phyloP scores from a whole-genome alignment of 192 early-diverging fungal species.

The Anaeromyces robustus region DNA sequence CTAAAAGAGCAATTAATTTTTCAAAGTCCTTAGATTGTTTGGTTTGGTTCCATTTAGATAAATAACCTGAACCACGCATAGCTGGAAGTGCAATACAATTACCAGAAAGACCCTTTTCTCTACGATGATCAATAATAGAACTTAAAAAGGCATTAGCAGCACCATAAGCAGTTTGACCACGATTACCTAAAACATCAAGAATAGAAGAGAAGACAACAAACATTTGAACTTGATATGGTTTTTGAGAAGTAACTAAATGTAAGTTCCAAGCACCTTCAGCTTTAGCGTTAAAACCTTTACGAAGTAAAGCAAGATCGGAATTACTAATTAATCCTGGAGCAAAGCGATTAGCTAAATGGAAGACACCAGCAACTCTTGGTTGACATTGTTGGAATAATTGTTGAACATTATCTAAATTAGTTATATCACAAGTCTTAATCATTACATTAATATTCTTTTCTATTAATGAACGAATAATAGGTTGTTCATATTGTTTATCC shows the following conservation, averaged over 20 bases:
- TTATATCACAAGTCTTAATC: neutral
- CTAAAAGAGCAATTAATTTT: neutral
- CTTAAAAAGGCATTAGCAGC: neutral
- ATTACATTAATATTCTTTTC: neutral
- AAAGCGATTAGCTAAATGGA: neutral
- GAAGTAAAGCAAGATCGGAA: neutral
- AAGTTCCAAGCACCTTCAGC: neutral
- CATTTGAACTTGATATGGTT: neutral
- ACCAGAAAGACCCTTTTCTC: neutral
- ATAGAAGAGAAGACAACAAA: neutral
- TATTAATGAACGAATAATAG: neutral
- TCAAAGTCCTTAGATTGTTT: neutral
- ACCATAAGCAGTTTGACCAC: neutral
- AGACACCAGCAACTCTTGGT: neutral
- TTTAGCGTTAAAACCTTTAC: neutral
- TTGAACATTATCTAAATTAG: neutral
- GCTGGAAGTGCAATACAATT: neutral
- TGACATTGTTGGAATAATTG: neutral
- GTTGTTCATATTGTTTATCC: neutral
- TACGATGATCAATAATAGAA: neutral
- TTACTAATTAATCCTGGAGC: neutral
- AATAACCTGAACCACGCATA: neutral
- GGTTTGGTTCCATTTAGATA: neutral
- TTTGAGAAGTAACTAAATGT: neutral
- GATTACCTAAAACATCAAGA: neutral